Percentiles rank a stretch among this genome's conserved stretches.
Conservation (phyloP, 164 flowering plant species). For the Nymphaea thermarum region DNA sequence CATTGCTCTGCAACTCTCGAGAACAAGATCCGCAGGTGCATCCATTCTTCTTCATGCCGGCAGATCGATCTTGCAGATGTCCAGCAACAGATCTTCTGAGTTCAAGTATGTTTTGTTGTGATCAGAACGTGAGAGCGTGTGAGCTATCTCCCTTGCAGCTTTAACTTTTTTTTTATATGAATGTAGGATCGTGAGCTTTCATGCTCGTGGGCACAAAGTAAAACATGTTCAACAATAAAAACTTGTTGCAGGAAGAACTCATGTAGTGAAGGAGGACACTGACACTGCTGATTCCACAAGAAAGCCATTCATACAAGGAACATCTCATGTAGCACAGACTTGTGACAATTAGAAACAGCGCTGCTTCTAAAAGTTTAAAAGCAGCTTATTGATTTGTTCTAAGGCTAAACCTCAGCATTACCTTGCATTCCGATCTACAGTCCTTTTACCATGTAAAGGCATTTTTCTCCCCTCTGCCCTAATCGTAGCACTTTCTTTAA, state of each 20-base stretch:
- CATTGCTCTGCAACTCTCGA: too few relatives aligned
- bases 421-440: not conserved
- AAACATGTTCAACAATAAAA: too few relatives aligned
- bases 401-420: too few relatives aligned
- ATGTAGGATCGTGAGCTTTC: constrained; percentile 51
- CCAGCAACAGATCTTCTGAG: constrained; percentile 34
- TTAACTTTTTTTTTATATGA: constrained; percentile 38
- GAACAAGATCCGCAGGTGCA: not conserved
- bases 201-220: constrained; percentile 25
- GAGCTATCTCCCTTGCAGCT: constrained; percentile 44
- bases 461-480: constrained; percentile 38
- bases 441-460: not conserved
- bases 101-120: constrained; percentile 22
- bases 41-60: not conserved
- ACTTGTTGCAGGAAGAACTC: not conserved
- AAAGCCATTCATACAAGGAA: not conserved
- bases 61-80: constrained; percentile 29
- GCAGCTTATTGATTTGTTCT: too few relatives aligned
- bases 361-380: too few relatives aligned
- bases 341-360: too few relatives aligned
- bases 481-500: constrained; percentile 43
- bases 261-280: too few relatives aligned
- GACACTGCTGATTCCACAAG: not conserved
- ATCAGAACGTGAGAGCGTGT: constrained; percentile 16
- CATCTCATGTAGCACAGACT: not conserved